Conservation (phyloP, 2,329 filamentous ascomycete genomes). For the Cladosporium sp. region DNA sequence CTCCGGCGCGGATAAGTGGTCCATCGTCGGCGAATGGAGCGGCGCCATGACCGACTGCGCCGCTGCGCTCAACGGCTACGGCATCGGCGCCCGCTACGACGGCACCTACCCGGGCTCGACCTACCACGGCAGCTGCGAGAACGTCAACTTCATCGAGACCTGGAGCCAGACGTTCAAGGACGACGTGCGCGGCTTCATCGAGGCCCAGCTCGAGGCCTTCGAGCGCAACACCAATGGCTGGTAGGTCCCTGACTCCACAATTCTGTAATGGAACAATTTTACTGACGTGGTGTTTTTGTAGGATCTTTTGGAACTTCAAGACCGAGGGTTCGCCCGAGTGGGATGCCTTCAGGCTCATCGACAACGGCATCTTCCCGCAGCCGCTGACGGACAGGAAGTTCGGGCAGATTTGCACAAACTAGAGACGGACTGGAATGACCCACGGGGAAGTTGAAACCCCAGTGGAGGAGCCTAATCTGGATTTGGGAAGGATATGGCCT, state of each 20-base stretch:
- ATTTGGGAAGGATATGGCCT: too few species aligned
- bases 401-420: conserved; percentile 17
- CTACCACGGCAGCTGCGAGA: conserved; percentile 50
- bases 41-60: conserved; percentile 50
- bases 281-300: neutral
- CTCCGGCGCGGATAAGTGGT: conserved; percentile 35
- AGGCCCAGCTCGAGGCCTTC: conserved; percentile 49
- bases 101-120: conserved; percentile 45
- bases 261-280: too few species aligned
- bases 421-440: neutral
- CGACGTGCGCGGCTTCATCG: conserved; percentile 47
- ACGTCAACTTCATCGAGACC: conserved; percentile 43
- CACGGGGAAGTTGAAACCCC: too few species aligned
- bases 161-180: conserved; percentile 42
- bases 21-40: conserved; percentile 43
- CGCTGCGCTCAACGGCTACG: conserved; percentile 46
- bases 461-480: too few species aligned
- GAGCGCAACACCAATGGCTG: conserved; percentile 48
- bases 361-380: conserved; percentile 45
- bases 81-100: conserved; percentile 55
- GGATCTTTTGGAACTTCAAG: conserved; percentile 53
- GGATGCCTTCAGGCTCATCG: conserved; percentile 44
- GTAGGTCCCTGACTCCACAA: conserved; percentile 17
- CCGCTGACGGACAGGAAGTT: conserved; percentile 25
- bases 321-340: conserved; percentile 45